Base-by-base conservation (phyloP, 768 basidiomycete genomes). In the Fistulinella prunicolor region DNA sequence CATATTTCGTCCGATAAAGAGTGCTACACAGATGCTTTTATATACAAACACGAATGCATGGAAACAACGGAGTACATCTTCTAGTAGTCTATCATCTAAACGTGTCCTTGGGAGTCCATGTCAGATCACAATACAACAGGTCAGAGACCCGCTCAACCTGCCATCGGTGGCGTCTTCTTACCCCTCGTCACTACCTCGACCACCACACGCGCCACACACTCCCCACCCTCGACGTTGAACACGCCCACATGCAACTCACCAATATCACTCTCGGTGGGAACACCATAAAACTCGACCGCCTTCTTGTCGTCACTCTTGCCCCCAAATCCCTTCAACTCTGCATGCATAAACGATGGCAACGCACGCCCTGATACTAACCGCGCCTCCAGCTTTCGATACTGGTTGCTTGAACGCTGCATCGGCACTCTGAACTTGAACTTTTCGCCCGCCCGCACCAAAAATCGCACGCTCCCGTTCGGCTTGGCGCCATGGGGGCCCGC, bases 391-490 rank as follows among this genome's bases (percentile, higher is more conserved):
- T 70, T 71, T 43, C 69, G 68, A 39, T 63, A 63, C 30, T 55
- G 55, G 24, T 63, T 47, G 26, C 57, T 54, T 29, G 57, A 43
- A 28, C 57, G 49, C 32, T 58, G 67, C 38, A 83, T 63, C 21
- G 74, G 71, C 38, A 84, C 73, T 47, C 73, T 70, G 64, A 82
- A 83, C 55, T 71, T 75, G 72, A 85, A 85, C 51, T 65, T 71
- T 54, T 85, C 82, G 20, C 80, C 81, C 3, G 71, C 65, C 26
- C 82, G 75, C 26, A 79, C 73, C 49, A 85, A 60, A 56, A 79
- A 77, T 30, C 77, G 70, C 26, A 58, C 44, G 10, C 57, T 58
- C 38, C 42, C 23, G 47, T 47, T 43, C 19, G 55, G 47, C 50
- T 65, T 73, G 26, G 62, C n/a, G n/a, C n/a, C n/a, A n/a, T n/a